Evolutionary conservation across 768 basidiomycete species (phyloP).

Genomic region (Suillus paluster): DNA sequence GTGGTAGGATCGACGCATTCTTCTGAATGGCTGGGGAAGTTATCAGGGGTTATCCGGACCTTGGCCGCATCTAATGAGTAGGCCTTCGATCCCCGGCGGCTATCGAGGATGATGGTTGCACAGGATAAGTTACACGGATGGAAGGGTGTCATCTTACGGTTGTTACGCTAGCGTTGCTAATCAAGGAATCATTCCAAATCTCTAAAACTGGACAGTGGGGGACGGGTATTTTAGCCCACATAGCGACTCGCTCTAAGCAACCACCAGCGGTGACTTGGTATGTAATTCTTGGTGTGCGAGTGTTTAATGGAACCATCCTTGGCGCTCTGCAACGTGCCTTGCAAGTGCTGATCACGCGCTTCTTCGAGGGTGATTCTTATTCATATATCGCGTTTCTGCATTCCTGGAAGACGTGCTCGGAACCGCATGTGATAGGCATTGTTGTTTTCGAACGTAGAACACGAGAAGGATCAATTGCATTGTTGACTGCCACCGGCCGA

Average conservation of each 20-base stretch:
- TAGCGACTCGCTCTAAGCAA: not conserved
- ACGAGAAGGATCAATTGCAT: not conserved
- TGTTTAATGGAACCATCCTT: not conserved
- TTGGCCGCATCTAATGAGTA: not conserved
- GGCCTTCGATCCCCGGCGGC: not conserved
- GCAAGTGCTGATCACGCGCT: not conserved
- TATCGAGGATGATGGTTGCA: slow-evolving; percentile 10
- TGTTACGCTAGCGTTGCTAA: slow-evolving; percentile 5
- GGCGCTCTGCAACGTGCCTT: slow-evolving; percentile 1
- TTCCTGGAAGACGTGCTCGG: not conserved
- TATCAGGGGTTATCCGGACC: slow-evolving; percentile 1
- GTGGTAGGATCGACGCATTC: not conserved
- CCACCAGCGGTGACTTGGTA: not conserved
- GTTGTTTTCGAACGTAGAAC: not conserved
- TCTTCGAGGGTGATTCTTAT: not conserved
- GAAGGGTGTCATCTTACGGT: not conserved
- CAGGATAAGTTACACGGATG: not conserved
- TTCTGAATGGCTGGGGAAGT: not conserved
- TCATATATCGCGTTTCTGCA: slow-evolving; percentile 1
- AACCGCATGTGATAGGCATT: not conserved
- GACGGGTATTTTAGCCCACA: not conserved
- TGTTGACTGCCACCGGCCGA: not conserved
- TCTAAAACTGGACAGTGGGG: not conserved
- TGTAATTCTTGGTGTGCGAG: not conserved
- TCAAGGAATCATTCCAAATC: slow-evolving; percentile 2